Conservation (phyloP, 1,139 yeast genomes). For the Kodamaea fungicola region DNA sequence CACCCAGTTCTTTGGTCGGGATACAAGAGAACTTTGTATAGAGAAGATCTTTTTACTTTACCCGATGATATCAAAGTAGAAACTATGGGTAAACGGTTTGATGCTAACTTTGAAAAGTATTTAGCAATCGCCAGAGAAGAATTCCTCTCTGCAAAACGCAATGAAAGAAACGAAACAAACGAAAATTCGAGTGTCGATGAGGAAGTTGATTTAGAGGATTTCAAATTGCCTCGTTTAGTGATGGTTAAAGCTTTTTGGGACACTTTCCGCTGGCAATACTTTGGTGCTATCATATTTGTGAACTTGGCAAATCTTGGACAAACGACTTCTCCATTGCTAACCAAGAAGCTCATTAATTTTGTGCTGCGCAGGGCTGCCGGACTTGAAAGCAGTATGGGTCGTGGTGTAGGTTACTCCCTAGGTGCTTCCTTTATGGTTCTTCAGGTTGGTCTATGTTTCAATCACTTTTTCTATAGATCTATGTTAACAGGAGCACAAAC, state of each 20-base stretch:
- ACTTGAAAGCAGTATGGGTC: slow-evolving; percentile 19
- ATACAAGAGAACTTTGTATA: slow-evolving; percentile 47
- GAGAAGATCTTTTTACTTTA: slow-evolving; percentile 42
- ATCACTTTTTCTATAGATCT: slow-evolving; percentile 61
- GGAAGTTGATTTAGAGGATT: slow-evolving; percentile 25
- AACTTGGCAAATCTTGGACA: slow-evolving; percentile 15
- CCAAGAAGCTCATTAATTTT: slow-evolving; percentile 39
- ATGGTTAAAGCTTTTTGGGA: slow-evolving; percentile 20
- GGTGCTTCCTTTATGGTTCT: slow-evolving; percentile 23
- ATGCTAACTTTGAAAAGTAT: slow-evolving; percentile 19
- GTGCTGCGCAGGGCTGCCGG: slow-evolving; percentile 33
- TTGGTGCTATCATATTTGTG: slow-evolving; percentile 18
- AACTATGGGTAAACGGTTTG: slow-evolving; percentile 30
- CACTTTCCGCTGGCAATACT: slow-evolving; percentile 28
- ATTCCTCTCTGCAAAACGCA: slow-evolving; percentile 21
- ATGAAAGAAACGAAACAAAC: slow-evolving; percentile 22
- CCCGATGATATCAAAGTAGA: slow-evolving; percentile 38
- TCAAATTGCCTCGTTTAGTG: slow-evolving; percentile 11
- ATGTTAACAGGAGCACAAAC: slow-evolving; percentile 40
- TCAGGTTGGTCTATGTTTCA: slow-evolving; percentile 44
- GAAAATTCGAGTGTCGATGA: slow-evolving; percentile 16
- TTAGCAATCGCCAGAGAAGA: slow-evolving; percentile 17
- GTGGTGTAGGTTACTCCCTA: slow-evolving; percentile 31
- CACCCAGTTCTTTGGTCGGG: slow-evolving; percentile 47
- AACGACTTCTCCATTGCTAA: slow-evolving; percentile 28